Percentiles rank a stretch among this genome's conserved stretches.
phyloP scores from a whole-genome alignment of 441 rosid genomes.

The Gossypium gossypioides region DNA sequence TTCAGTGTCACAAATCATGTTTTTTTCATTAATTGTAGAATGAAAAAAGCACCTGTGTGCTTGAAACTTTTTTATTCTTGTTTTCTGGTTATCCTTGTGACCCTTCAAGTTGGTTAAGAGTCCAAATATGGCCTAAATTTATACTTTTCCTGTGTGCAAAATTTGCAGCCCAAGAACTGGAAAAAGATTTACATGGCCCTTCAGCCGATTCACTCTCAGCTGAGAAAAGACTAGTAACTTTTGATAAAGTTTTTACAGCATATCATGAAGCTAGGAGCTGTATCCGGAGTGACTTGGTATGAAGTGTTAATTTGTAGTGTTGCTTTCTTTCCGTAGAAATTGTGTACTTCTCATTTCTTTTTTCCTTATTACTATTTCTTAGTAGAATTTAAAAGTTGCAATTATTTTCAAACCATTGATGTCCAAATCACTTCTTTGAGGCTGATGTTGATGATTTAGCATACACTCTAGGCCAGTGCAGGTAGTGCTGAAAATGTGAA shows the following conservation, averaged over 20 bases:
- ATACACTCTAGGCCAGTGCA: slow-evolving; percentile 59
- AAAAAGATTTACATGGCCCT: slow-evolving; percentile 83
- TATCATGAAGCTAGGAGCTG: slow-evolving; percentile 88
- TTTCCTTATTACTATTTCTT: background rate
- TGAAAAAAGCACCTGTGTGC: slow-evolving; percentile 1
- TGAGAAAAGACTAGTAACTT: slow-evolving; percentile 66
- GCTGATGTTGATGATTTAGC: slow-evolving; percentile 23
- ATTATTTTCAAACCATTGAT: background rate
- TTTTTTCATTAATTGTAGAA: background rate
- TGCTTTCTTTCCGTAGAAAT: slow-evolving; percentile 2
- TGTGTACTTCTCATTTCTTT: background rate
- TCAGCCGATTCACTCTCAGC: slow-evolving; percentile 57
- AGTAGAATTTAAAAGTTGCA: background rate
- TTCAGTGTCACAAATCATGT: background rate
- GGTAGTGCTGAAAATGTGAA: slow-evolving; percentile 87
- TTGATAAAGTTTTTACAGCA: slow-evolving; percentile 80
- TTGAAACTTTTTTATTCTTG: background rate
- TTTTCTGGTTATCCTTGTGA: background rate
- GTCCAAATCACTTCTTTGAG: slow-evolving; percentile 4
- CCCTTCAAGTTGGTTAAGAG: background rate
- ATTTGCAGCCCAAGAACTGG: slow-evolving; percentile 85
- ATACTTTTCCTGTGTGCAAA: slow-evolving; percentile 18
- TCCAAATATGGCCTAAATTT: slow-evolving; percentile 8
- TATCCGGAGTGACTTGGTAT: slow-evolving; percentile 88
- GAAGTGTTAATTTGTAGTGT: slow-evolving; percentile 8